Percentiles rank a stretch among this genome's conserved stretches.
phyloP scores from a whole-genome alignment of 2,329 filamentous ascomycete genomes.

The Fusarium falciforme region DNA sequence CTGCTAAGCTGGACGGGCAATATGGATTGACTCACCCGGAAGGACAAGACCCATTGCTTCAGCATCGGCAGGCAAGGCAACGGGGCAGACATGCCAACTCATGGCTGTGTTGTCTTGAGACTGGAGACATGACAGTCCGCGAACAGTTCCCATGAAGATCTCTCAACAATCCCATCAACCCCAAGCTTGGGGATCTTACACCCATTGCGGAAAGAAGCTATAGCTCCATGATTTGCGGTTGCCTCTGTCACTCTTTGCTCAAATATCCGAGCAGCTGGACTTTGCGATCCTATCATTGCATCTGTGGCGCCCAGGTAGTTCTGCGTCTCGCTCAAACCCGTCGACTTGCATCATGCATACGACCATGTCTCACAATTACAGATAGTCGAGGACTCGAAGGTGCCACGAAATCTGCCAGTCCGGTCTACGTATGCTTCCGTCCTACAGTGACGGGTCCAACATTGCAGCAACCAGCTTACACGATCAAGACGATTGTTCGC shows the following conservation, averaged over 20 bases:
- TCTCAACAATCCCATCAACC: background rate
- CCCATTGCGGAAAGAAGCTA: background rate
- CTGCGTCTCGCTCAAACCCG: conserved; percentile 26
- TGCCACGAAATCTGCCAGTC: conserved; percentile 9
- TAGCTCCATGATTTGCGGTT: conserved; percentile 1
- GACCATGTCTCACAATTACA: background rate
- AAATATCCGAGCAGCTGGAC: conserved; percentile 3
- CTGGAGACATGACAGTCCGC: conserved; percentile 1
- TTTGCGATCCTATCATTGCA: conserved; percentile 6
- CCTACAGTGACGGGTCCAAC: conserved; percentile 7
- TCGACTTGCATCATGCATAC: conserved; percentile 29
- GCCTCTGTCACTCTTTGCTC: conserved; percentile 9
- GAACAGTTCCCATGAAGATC: conserved; percentile 1
- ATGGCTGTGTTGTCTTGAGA: conserved; percentile 23
- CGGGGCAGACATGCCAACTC: conserved; percentile 27
- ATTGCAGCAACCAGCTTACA: conserved; percentile 19
- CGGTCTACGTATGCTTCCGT: conserved; percentile 8
- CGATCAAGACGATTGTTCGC: conserved; percentile 8
- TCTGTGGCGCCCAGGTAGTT: conserved; percentile 14
- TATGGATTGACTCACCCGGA: conserved; percentile 19
- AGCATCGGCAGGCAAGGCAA: conserved; percentile 11
- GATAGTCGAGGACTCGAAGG: conserved; percentile 8
- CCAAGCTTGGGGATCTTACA: background rate
- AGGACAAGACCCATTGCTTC: conserved; percentile 14
- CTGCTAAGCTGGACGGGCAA: conserved; percentile 4